Conservation (phyloP, 2,329 filamentous ascomycete species). For the Aspergillus pseudotamarii region DNA sequence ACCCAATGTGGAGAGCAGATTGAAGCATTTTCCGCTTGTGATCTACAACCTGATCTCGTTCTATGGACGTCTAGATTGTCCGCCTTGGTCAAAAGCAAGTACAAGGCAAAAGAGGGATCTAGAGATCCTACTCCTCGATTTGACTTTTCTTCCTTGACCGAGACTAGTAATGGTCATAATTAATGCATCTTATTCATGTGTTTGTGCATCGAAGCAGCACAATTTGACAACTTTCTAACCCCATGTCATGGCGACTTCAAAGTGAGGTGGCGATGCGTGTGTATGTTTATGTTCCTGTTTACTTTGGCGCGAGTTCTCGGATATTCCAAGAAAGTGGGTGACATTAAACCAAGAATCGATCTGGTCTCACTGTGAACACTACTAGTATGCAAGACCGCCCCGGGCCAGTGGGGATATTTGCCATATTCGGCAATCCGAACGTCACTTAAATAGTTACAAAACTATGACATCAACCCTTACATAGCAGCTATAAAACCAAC, state of each 20-base stretch:
- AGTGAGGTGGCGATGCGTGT: not conserved
- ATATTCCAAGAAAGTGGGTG: not conserved
- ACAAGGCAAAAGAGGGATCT: slow-evolving; percentile 16
- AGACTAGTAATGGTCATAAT: not conserved
- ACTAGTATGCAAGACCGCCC: no score
- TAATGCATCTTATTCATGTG: not conserved
- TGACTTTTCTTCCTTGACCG: slow-evolving; percentile 20
- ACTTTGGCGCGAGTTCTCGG: not conserved
- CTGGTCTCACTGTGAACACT: no score
- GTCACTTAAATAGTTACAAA: slow-evolving; percentile 17
- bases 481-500: not conserved
- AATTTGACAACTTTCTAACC: not conserved
- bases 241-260: not conserved
- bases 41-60: slow-evolving; percentile 7
- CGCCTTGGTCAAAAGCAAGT: slow-evolving; percentile 21
- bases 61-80: slow-evolving; percentile 24
- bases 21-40: slow-evolving; percentile 15
- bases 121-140: slow-evolving; percentile 12
- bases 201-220: not conserved
- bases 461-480: slow-evolving; percentile 23
- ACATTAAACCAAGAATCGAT: not conserved
- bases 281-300: not conserved
- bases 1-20: slow-evolving; percentile 11
- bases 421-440: not conserved
- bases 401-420: not conserved